phyloP scores from a whole-genome alignment of 768 basidiomycete genomes.

The Lactarius hatsudake region DNA sequence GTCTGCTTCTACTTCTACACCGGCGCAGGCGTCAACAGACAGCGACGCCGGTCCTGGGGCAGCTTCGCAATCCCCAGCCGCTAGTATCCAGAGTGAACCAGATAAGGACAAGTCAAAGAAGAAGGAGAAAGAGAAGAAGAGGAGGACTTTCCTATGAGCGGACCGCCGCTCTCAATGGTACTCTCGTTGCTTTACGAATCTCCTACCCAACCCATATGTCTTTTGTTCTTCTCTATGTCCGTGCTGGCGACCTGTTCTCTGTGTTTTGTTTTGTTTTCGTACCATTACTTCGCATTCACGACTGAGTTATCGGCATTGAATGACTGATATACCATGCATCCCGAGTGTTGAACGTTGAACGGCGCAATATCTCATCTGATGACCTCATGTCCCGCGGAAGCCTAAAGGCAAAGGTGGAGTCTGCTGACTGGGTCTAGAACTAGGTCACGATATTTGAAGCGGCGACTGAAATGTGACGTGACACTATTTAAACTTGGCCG shows the following conservation, averaged over 20 bases:
- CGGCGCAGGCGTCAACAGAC: constrained; percentile 11
- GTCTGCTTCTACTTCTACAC: constrained; percentile 34
- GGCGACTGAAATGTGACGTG: constrained; percentile 48
- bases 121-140: constrained; percentile 61
- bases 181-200: background rate
- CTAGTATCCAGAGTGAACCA: constrained; percentile 50
- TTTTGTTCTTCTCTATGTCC: background rate
- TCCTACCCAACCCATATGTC: background rate
- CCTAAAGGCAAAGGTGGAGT: constrained; percentile 16
- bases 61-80: constrained; percentile 50
- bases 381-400: background rate
- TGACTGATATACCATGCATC: constrained; percentile 6
- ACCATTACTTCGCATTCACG: constrained; percentile 18
- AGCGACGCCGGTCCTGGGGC: constrained; percentile 3
- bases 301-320: constrained; percentile 1
- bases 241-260: background rate
- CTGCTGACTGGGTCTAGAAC: constrained; percentile 22
- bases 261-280: background rate
- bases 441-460: constrained; percentile 36
- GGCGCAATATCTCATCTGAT: background rate
- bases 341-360: background rate
- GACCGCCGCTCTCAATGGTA: background rate
- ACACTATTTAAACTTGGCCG: constrained; percentile 40
- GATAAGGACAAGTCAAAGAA: constrained; percentile 49
- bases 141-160: constrained; percentile 44